Evolutionary conservation across 257 asterid species (phyloP).

Genomic region (Knoxia roxburghii): DNA sequence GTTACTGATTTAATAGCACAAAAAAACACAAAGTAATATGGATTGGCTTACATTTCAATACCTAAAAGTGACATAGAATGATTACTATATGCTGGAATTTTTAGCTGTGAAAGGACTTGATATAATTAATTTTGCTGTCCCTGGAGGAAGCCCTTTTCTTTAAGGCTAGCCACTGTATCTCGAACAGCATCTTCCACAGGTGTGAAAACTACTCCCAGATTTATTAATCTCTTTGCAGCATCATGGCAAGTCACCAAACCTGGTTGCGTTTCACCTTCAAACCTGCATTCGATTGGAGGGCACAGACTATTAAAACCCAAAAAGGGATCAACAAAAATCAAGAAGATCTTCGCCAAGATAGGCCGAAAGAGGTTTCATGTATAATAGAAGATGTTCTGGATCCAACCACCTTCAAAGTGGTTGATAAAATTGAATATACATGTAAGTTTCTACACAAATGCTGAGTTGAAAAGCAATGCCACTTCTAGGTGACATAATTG

Average conservation of each 20-base stretch:
- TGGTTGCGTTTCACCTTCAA: slow-evolving; percentile 74
- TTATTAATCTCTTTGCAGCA: slow-evolving; percentile 78
- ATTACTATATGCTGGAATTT: background rate
- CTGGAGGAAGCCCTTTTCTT: slow-evolving; percentile 37
- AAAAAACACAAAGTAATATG: background rate
- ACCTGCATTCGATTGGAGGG: slow-evolving; percentile 38
- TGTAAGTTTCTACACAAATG: slow-evolving; percentile 1
- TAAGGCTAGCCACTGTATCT: slow-evolving; percentile 60
- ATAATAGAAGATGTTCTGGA: background rate
- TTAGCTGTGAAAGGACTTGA: slow-evolving; percentile 18
- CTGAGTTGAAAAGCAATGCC: background rate
- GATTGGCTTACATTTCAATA: background rate
- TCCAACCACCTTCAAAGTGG: slow-evolving; percentile 4
- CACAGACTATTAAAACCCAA: background rate
- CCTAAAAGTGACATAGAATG: background rate
- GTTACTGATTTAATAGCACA: background rate
- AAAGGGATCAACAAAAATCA: background rate
- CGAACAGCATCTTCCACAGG: slow-evolving; percentile 74
- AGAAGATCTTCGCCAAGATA: background rate
- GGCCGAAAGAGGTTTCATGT: slow-evolving; percentile 5
- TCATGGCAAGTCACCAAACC: slow-evolving; percentile 61
- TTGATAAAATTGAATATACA: background rate
- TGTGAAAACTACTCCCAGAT: slow-evolving; percentile 68
- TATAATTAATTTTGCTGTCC: slow-evolving; percentile 34
- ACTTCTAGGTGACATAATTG: background rate